phyloP scores from a whole-genome alignment of 2,329 filamentous ascomycete genomes.

The Monilinia vaccinii-corymbosi region DNA sequence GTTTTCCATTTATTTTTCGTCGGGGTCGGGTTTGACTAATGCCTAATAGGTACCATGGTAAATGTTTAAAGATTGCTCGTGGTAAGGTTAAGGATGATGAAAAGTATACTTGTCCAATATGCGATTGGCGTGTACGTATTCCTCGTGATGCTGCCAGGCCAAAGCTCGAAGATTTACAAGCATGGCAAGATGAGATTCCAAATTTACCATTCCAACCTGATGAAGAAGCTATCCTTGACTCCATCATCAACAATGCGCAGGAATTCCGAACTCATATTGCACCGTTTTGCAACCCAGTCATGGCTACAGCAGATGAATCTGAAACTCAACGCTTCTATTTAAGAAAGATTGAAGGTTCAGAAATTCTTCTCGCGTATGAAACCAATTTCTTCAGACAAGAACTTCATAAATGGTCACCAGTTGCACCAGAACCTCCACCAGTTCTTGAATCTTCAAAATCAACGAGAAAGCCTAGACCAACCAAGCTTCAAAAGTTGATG shows the following conservation, averaged over 20 bases:
- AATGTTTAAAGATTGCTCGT: slow-evolving; percentile 93
- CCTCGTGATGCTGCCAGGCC: slow-evolving; percentile 91
- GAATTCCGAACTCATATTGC: slow-evolving; percentile 77
- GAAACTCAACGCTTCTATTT: slow-evolving; percentile 90
- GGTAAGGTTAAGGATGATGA: slow-evolving; percentile 98
- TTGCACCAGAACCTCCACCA: slow-evolving; percentile 77
- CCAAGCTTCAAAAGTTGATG: slow-evolving; percentile 93
- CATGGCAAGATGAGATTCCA: slow-evolving; percentile 76
- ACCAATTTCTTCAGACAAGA: slow-evolving; percentile 98
- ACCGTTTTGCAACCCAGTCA: slow-evolving; percentile 69
- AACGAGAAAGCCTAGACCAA: slow-evolving; percentile 89
- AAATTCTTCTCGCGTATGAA: slow-evolving; percentile 82
- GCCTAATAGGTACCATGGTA: slow-evolving; percentile 76
- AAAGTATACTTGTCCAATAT: slow-evolving; percentile 96
- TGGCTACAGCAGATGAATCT: slow-evolving; percentile 76
- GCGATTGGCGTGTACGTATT: slow-evolving; percentile 94
- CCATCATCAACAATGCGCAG: slow-evolving; percentile 77
- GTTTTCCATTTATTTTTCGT: slow-evolving; percentile 26
- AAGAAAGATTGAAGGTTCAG: slow-evolving; percentile 92
- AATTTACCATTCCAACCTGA: slow-evolving; percentile 87
- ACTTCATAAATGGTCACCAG: slow-evolving; percentile 87
- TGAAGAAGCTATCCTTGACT: slow-evolving; percentile 78
- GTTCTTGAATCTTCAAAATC: slow-evolving; percentile 81
- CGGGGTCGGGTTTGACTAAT: slow-evolving; percentile 11
- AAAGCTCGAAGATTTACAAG: slow-evolving; percentile 80